phyloP scores from a whole-genome alignment of 1,284 basidiomycete species.

The Cystobasidium slooffiae region DNA sequence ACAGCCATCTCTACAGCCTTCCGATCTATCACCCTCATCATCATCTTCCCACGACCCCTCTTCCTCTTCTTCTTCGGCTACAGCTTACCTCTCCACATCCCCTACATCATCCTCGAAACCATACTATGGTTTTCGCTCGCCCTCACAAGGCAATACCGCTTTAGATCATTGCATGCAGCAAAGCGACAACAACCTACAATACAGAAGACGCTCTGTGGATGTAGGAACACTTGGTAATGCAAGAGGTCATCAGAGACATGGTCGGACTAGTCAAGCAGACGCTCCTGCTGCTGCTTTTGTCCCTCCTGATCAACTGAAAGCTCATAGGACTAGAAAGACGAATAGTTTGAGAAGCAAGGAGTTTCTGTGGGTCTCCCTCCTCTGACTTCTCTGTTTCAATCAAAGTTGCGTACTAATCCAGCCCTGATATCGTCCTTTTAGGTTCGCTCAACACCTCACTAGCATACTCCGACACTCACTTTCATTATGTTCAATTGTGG shows the following conservation, averaged over 20 bases:
- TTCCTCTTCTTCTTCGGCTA: too few species aligned
- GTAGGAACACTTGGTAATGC: conserved; percentile 34
- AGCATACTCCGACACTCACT: conserved; percentile 54
- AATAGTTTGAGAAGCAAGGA: conserved; percentile 20
- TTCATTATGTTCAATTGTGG: conserved; percentile 49
- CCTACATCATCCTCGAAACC: too few species aligned
- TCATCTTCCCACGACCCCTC: too few species aligned
- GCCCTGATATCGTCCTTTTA: conserved; percentile 18
- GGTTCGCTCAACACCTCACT: conserved; percentile 54
- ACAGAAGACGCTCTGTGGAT: conserved; percentile 36
- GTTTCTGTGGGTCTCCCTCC: conserved; percentile 21
- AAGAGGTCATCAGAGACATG: conserved; percentile 25
- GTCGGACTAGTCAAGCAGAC: conserved; percentile 36
- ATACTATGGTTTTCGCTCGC: neutral
- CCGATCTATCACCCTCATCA: too few species aligned
- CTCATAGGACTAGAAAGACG: conserved; percentile 20
- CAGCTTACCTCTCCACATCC: too few species aligned
- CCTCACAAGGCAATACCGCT: neutral
- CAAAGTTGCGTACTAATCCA: neutral
- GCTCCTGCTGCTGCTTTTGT: conserved; percentile 34
- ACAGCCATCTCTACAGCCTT: too few species aligned
- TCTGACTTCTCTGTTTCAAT: neutral
- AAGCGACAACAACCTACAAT: conserved; percentile 1
- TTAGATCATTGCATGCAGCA: neutral
- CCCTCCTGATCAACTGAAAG: conserved; percentile 36